Base-by-base conservation (phyloP, 2,329 filamentous ascomycete species). In the Stagonosporopsis rhizophila region DNA sequence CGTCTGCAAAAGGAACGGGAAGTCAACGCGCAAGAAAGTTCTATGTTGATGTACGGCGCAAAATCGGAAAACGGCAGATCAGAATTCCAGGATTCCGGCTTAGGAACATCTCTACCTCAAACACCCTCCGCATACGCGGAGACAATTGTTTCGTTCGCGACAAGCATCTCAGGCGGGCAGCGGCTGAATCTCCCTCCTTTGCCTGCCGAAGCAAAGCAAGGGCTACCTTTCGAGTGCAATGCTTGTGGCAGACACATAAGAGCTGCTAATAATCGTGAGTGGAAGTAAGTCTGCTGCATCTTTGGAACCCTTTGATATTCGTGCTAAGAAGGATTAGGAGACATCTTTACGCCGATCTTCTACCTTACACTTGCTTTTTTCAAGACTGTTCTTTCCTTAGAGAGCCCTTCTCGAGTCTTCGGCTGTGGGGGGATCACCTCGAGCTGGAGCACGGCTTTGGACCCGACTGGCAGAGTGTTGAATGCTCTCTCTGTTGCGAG, bases 261-360 rank as follows among this genome's bases (percentile, higher is more conserved):
- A 15, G 19, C 14, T 4, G 8, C 12, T 6, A 32, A 35, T 15
- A 37, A 37, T 25, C 30, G 19, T 25, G 9, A 37, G 6, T 46
- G 44, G 44, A 46, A 32, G 44, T 46, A 1, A 34, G 27, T 44
- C 4, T 15, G 28, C 4, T 30, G 17, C 12, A 20, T 19, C 11
- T 12, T n/a, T 37, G 6, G 12, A 3, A 3, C 6, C 4, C 3
- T 17, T 8, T 15, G 12, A 19, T 20, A 15, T 17, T 6, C 7
- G 7, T 15, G 42, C 28, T 25, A 14, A 27, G 1, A 9, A 12
- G 19, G 14, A 5, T 15, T 14, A 70, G 67, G 22, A 68, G 65
- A 45, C 66, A 70, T 47, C 42, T 70, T 0, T 70, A 61, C 23
- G 17, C 42, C 6, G 68, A 69, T 30, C 51, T 70, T 3, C 64